Base-by-base conservation (phyloP, 352 stramenopile genomes). In the Aphanomyces cochlioides region DNA sequence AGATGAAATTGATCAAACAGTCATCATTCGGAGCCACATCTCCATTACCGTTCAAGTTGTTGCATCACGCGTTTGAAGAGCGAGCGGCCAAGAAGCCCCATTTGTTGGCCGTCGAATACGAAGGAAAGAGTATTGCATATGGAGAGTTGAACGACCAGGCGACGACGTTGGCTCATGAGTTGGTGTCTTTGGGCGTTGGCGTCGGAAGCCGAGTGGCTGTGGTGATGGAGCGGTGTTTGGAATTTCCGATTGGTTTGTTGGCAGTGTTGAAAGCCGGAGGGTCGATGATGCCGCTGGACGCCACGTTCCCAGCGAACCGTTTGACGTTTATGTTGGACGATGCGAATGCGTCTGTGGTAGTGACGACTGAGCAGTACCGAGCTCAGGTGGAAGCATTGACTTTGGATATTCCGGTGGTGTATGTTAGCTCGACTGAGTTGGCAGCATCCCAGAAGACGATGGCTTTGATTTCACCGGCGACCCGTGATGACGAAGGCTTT, bases 111-210 rank as follows among this genome's bases (percentile, higher is more conserved):
- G 69, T 66, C 37, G 58, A 63, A 54, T 61, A 66, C 1, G 76
- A 63, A 48, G 54, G 53, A 5, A 72, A 74, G 19, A 56, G 66
- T 28, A 43, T 80, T 28, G 73, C 74, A 3, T 79, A 80, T 68
- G 69, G 72, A 37, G 67, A 77, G 17, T 68, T 82, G 3, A 69
- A 82, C 19, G 67, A 50, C 5, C 13, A 39, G 3, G 43, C 43
- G 10, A 50, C 10, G 10, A n/a, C 43, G 1, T 50, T 50, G 43
- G 43, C 43, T 1, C 17, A n/a, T n/a, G 43, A 50, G 43, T 50
- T 50, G 43, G 43, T 50, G 17, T 12, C 10, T 50, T n/a, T 50
- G 43, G 43, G 43, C 2, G 43, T 50, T 50, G 10, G 17, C 43
- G 43, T 50, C 10, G 43, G 43, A n/a, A n/a, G 10, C 10, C 43